These are phyloP conservation scores for Globisporangium middletonii DNA, from an alignment of 352 stramenopile species.

Conservation along the genomic window DNA sequence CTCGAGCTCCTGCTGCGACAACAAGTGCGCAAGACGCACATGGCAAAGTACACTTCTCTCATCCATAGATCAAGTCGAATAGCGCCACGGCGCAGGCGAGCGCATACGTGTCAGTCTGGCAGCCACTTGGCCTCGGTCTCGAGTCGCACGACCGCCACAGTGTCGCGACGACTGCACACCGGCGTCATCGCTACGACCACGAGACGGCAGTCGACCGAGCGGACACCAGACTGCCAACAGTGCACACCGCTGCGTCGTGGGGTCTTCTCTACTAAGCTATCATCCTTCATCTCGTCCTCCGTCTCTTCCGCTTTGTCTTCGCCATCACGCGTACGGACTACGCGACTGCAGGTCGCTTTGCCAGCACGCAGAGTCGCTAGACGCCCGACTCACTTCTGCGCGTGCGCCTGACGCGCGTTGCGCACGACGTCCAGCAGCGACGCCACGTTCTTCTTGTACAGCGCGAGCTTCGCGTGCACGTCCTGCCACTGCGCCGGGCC, in stretches of 20 bases:
- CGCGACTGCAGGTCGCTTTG: too few relatives aligned
- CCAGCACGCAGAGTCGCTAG: too few relatives aligned
- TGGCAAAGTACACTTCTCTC: slow-evolving; percentile 8
- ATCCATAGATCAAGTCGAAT: slow-evolving; percentile 11
- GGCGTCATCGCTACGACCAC: too few relatives aligned
- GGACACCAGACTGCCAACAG: neutral
- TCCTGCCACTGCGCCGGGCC: slow-evolving; percentile 87
- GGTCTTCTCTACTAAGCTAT: neutral
- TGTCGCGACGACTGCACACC: too few relatives aligned
- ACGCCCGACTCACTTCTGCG: slow-evolving; percentile 33
- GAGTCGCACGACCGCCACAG: neutral
- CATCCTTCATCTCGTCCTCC: neutral
- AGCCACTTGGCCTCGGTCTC: neutral
- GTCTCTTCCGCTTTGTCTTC: neutral
- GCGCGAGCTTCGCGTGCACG: slow-evolving; percentile 82
- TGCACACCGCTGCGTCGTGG: too few relatives aligned
- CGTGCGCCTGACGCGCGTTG: slow-evolving; percentile 59
- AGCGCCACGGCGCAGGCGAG: neutral
- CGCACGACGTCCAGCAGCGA: slow-evolving; percentile 83
- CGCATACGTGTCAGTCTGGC: neutral
- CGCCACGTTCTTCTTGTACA: slow-evolving; percentile 93
- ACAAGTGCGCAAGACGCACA: too few relatives aligned
- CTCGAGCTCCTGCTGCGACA: too few relatives aligned
- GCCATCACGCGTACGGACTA: neutral
- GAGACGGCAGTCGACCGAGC: too few relatives aligned